phyloP scores from a whole-genome alignment of 305 asterid species.

The Fraxinus angustifolia region DNA sequence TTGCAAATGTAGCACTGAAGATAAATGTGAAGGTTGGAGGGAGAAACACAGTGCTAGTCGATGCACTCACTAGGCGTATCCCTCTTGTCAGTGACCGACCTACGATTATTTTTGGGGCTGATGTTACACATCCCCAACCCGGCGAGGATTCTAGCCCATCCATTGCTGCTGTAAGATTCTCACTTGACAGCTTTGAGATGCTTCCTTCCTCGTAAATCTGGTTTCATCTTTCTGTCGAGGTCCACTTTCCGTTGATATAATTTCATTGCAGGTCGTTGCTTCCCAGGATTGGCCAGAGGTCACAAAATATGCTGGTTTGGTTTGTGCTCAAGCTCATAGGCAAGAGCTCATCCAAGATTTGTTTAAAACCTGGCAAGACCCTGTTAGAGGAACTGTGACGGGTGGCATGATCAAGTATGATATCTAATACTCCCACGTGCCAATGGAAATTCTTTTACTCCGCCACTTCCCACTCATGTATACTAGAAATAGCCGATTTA shows the following conservation, averaged over 20 bases:
- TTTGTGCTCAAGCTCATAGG: slow-evolving; percentile 90
- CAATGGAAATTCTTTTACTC: not conserved
- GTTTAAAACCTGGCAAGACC: slow-evolving; percentile 87
- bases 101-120: slow-evolving; percentile 95
- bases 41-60: slow-evolving; percentile 82
- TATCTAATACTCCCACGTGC: not conserved
- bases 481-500: not conserved
- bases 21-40: slow-evolving; percentile 96
- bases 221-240: not conserved
- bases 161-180: slow-evolving; percentile 76
- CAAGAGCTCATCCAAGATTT: slow-evolving; percentile 93
- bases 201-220: not conserved
- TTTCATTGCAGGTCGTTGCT: slow-evolving; percentile 75
- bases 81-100: slow-evolving; percentile 91
- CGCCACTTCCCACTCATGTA: not conserved
- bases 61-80: slow-evolving; percentile 78
- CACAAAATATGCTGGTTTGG: slow-evolving; percentile 89
- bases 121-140: slow-evolving; percentile 96
- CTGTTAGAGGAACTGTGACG: slow-evolving; percentile 64
- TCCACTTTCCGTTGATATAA: slow-evolving; percentile 11
- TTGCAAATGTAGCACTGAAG: slow-evolving; percentile 91
- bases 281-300: slow-evolving; percentile 99
- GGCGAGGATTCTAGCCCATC: slow-evolving; percentile 99
- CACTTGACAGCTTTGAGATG: not conserved
- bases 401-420: slow-evolving; percentile 97